These are phyloP conservation scores for Candida nanaspora DNA, from an alignment of 805 yeast genomes.

Conservation along the genomic window DNA sequence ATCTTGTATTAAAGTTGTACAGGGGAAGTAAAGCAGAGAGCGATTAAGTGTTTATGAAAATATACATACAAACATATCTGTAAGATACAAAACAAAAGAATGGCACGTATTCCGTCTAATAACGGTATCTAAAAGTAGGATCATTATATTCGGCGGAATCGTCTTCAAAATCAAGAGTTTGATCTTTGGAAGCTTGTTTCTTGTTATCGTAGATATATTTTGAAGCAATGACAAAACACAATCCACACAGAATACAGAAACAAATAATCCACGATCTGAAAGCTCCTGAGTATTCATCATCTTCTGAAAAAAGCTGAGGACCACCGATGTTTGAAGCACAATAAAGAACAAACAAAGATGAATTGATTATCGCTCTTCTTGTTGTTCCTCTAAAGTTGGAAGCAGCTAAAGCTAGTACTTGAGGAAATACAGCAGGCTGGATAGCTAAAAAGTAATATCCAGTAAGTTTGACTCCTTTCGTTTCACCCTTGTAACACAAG, in stretches of 20 bases:
- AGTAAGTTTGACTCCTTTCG: slow-evolving; percentile 18
- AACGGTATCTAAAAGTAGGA: slow-evolving; percentile 1
- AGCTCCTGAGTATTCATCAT: slow-evolving; percentile 46
- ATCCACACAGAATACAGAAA: slow-evolving; percentile 14
- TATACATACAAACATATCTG: too few species aligned
- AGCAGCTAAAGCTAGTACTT: slow-evolving; percentile 17
- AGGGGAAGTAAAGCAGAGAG: too few species aligned
- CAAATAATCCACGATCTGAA: slow-evolving; percentile 31
- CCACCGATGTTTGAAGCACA: slow-evolving; percentile 68
- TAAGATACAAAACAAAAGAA: too few species aligned
- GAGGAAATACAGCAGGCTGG: slow-evolving; percentile 12
- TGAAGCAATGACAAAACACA: background rate
- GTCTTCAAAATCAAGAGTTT: background rate
- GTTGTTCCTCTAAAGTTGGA: slow-evolving; percentile 58
- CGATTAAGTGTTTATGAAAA: too few species aligned
- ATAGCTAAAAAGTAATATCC: slow-evolving; percentile 8
- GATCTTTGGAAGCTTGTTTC: background rate
- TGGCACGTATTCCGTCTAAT: too few species aligned
- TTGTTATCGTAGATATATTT: background rate
- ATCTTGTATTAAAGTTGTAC: too few species aligned
- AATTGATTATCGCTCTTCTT: slow-evolving; percentile 55
- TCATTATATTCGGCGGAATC: background rate
- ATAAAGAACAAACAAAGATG: slow-evolving; percentile 54
- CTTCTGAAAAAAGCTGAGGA: slow-evolving; percentile 58
- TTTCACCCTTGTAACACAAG: slow-evolving; percentile 46